Conservation (phyloP, 345 rosid species). For the thale cress (Arabidopsis thaliana) region TAIR10.1 NC_003076.8:8895501-8896000, state of each 20-base stretch:
- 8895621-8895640: conserved; percentile 22
- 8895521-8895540: conserved; percentile 14
- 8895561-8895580: background rate
- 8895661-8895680: conserved; percentile 21
- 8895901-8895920: too few species aligned
- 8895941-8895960: too few species aligned
- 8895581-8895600: conserved; percentile 15
- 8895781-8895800: too few species aligned
- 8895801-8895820: too few species aligned
- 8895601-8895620: conserved; percentile 18
- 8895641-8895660: conserved; percentile 17
- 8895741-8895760: conserved; percentile 36
- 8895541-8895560: conserved; percentile 8
- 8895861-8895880: too few species aligned
- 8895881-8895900: too few species aligned
- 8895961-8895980: too few species aligned
- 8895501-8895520: conserved; percentile 32
- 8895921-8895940: too few species aligned
- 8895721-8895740: conserved; percentile 28
- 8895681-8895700: conserved; percentile 19
- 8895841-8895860: too few species aligned
- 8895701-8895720: background rate
- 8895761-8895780: conserved; percentile 1
- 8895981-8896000: too few species aligned
- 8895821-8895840: too few species aligned